Evolutionary conservation across 805 yeast genomes (phyloP).

Genomic region (Ogataea salicorniae): DNA sequence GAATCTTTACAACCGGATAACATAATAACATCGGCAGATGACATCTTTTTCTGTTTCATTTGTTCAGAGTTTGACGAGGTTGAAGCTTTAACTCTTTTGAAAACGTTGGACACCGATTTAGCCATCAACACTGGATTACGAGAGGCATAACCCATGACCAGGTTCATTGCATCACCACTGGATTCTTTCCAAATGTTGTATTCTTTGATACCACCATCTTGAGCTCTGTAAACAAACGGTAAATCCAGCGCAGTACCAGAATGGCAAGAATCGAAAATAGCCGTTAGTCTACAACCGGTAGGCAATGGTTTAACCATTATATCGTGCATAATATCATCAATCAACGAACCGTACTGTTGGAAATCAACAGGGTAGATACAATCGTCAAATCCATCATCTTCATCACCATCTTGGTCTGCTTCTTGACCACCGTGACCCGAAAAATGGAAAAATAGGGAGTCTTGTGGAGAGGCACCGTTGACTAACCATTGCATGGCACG

Average conservation of each 20-base stretch:
- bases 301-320: slow-evolving; percentile 65
- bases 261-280: slow-evolving; percentile 81
- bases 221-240: slow-evolving; percentile 69
- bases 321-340: slow-evolving; percentile 72
- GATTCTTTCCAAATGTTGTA: slow-evolving; percentile 74
- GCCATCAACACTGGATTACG: slow-evolving; percentile 48
- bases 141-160: slow-evolving; percentile 53
- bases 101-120: slow-evolving; percentile 32
- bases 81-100: slow-evolving; percentile 29
- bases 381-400: slow-evolving; percentile 33
- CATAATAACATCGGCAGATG: slow-evolving; percentile 73
- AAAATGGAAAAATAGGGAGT: slow-evolving; percentile 74
- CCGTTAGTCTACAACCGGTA: slow-evolving; percentile 72
- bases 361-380: slow-evolving; percentile 40
- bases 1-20: slow-evolving; percentile 80
- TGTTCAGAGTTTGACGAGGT: slow-evolving; percentile 32
- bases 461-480: slow-evolving; percentile 66
- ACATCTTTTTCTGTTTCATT: slow-evolving; percentile 51
- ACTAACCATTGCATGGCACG: slow-evolving; percentile 83
- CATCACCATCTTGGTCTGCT: slow-evolving; percentile 44
- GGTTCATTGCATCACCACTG: slow-evolving; percentile 57
- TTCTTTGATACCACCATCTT: slow-evolving; percentile 78
- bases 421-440: slow-evolving; percentile 86
- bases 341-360: slow-evolving; percentile 57
- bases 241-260: slow-evolving; percentile 79